Conservation (phyloP, 768 basidiomycete species). For the Boletus bicolor region DNA sequence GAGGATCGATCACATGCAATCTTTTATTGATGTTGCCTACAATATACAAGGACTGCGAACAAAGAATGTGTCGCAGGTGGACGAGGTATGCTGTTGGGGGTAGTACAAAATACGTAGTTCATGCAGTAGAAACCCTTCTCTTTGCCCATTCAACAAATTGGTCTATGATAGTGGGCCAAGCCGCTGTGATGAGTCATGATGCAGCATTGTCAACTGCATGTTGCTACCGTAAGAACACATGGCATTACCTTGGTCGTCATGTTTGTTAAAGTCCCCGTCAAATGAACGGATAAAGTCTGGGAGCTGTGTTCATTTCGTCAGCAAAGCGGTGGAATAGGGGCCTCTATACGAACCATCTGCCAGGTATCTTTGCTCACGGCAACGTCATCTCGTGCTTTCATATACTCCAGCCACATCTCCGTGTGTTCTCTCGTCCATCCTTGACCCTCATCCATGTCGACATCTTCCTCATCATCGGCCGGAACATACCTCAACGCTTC, state of each 20-base stretch:
- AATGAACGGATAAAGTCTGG: constrained; percentile 74
- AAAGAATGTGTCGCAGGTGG: neutral
- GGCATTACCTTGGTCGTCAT: constrained; percentile 68
- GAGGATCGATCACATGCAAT: neutral
- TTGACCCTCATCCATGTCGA: constrained; percentile 38
- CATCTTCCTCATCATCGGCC: constrained; percentile 44
- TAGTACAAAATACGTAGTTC: neutral
- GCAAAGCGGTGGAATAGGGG: neutral
- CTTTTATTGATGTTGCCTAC: constrained; percentile 9
- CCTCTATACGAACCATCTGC: constrained; percentile 61
- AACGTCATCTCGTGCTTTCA: constrained; percentile 58
- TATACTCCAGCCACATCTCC: constrained; percentile 77
- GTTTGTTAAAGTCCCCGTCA: constrained; percentile 67
- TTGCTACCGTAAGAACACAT: constrained; percentile 11
- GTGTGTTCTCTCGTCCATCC: constrained; percentile 66
- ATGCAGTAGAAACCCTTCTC: constrained; percentile 20
- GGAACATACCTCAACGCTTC: constrained; percentile 55
- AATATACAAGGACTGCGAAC: neutral
- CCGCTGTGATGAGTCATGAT: constrained; percentile 43
- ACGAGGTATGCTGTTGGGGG: constrained; percentile 6
- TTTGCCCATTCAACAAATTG: constrained; percentile 75
- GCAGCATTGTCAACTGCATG: constrained; percentile 1
- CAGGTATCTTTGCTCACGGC: constrained; percentile 89
- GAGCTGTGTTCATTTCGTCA: constrained; percentile 47
- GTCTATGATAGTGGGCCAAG: constrained; percentile 87